Conservation (phyloP, 331 rosid species). For the Spiraea crenata region DNA sequence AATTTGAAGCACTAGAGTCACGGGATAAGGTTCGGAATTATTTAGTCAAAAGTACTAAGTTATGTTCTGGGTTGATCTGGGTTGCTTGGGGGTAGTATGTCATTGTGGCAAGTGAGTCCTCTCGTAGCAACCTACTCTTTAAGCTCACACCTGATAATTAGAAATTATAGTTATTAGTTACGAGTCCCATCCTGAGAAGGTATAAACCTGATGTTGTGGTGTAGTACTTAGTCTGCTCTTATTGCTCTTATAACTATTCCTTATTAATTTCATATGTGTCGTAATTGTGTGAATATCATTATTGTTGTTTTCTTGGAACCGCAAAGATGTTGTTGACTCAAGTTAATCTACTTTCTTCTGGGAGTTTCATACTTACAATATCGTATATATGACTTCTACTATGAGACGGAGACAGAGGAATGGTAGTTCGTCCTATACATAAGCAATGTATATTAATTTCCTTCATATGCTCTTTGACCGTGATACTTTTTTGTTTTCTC, state of each 20-base stretch:
- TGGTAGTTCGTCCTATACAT: background rate
- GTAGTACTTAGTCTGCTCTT: no score
- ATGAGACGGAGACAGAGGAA: background rate
- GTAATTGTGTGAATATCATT: background rate
- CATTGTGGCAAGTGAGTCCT: background rate
- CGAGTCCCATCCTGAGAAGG: background rate
- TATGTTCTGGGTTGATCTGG: background rate
- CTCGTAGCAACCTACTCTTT: background rate
- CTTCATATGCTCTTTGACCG: background rate
- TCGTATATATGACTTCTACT: constrained; percentile 2
- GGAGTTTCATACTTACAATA: background rate
- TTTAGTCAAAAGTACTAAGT: background rate
- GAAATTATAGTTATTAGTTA: background rate
- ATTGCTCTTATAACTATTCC: background rate
- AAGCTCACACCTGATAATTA: background rate
- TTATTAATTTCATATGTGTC: background rate
- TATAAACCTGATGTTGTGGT: no score
- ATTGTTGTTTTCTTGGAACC: background rate
- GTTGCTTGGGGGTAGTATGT: background rate
- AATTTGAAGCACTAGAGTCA: background rate
- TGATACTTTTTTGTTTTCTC: constrained; percentile 6
- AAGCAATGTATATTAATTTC: background rate
- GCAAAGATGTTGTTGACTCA: background rate
- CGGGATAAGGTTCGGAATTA: background rate
- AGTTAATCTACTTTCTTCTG: background rate